Conservation (phyloP, 2,329 filamentous ascomycete species). For the Dendrostoma leiphaemia region DNA sequence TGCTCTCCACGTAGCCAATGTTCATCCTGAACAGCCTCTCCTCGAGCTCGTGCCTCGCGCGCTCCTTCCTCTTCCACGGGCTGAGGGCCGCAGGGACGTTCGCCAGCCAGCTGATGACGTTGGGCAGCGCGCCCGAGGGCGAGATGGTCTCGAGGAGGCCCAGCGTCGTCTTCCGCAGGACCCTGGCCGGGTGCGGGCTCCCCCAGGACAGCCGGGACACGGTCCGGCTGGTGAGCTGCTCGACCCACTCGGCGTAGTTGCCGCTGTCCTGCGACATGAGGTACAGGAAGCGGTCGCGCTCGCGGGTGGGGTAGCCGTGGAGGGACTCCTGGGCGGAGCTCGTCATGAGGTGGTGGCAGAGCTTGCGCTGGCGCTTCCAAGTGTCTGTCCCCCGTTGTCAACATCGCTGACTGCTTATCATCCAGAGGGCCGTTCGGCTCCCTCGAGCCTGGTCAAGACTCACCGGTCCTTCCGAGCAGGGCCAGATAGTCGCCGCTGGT, state of each 20-base stretch:
- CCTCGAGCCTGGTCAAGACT: too few species aligned
- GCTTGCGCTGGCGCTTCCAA: constrained; percentile 48
- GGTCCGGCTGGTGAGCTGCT: constrained; percentile 46
- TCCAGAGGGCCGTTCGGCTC: too few species aligned
- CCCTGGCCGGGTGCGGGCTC: constrained; percentile 35
- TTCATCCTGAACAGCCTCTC: constrained; percentile 35
- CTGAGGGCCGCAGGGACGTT: constrained; percentile 37
- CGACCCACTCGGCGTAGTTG: constrained; percentile 44
- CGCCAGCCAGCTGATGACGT: constrained; percentile 36
- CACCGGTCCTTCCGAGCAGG: too few species aligned
- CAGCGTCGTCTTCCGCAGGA: constrained; percentile 43
- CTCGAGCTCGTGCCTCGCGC: constrained; percentile 37
- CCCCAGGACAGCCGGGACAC: constrained; percentile 46
- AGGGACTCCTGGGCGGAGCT: constrained; percentile 33
- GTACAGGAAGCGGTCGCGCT: constrained; percentile 45
- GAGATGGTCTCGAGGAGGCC: constrained; percentile 45
- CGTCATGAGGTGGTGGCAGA: constrained; percentile 43
- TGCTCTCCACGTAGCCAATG: constrained; percentile 34
- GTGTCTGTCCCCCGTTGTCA: constrained; percentile 42
- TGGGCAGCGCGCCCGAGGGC: constrained; percentile 42
- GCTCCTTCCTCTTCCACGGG: constrained; percentile 46
- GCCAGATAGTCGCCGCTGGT: constrained; percentile 47
- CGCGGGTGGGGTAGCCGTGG: constrained; percentile 40
- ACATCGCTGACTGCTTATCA: too few species aligned
- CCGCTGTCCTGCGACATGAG: constrained; percentile 36